phyloP scores from a whole-genome alignment of 2,329 filamentous ascomycete species.

The Calonectria crousiana region DNA sequence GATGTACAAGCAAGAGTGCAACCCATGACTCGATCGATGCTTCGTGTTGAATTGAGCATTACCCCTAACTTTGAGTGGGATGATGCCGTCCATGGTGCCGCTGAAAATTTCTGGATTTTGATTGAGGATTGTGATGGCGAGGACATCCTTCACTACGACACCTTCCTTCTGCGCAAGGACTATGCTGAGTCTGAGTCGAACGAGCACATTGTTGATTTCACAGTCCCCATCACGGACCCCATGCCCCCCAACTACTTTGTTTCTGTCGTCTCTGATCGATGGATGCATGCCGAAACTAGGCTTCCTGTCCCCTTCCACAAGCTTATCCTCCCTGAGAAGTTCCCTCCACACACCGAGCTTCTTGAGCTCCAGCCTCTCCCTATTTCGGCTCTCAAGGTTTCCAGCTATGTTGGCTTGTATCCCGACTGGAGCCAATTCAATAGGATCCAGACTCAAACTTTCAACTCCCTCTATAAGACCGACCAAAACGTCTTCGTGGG shows the following conservation, averaged over 20 bases:
- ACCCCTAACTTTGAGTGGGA: slow-evolving; percentile 98
- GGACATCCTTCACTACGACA: slow-evolving; percentile 94
- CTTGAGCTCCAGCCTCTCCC: slow-evolving; percentile 93
- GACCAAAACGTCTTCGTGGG: slow-evolving; percentile 96
- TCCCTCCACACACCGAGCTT: slow-evolving; percentile 92
- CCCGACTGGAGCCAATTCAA: slow-evolving; percentile 91
- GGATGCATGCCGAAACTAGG: slow-evolving; percentile 98
- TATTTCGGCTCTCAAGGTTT: slow-evolving; percentile 86
- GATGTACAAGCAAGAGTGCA: slow-evolving; percentile 95
- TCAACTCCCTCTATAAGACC: slow-evolving; percentile 90
- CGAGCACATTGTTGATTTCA: slow-evolving; percentile 96
- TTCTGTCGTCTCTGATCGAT: slow-evolving; percentile 91
- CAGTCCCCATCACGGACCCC: slow-evolving; percentile 94
- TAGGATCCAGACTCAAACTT: slow-evolving; percentile 96
- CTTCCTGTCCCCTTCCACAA: slow-evolving; percentile 96
- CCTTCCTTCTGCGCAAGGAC: slow-evolving; percentile 90
- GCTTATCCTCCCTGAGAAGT: slow-evolving; percentile 92
- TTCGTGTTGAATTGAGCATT: slow-evolving; percentile 90
- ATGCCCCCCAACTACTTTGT: slow-evolving; percentile 99
- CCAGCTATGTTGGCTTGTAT: slow-evolving; percentile 86
- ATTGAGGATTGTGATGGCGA: slow-evolving; percentile 98
- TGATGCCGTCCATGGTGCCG: slow-evolving; percentile 84
- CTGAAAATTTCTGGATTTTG: slow-evolving; percentile 96
- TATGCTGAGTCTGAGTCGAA: slow-evolving; percentile 89
- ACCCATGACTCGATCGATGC: slow-evolving; percentile 92